These are phyloP conservation scores for Nakaseomyces kungkrabaensis DNA, from an alignment of 1,139 yeast species.

Conservation along the genomic window DNA sequence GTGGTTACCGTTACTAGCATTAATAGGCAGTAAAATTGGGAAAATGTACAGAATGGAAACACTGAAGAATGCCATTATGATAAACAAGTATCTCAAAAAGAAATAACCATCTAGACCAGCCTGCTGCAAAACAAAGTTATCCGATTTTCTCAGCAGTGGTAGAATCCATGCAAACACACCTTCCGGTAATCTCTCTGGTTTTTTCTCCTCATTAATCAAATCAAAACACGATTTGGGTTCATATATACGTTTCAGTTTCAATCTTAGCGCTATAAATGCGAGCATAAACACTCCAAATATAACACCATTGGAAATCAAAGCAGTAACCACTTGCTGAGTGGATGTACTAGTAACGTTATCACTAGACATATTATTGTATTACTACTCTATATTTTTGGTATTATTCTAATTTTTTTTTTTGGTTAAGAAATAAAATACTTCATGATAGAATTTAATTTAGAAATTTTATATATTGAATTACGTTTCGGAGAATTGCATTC, in stretches of 20 bases:
- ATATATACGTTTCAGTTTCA: slow-evolving; percentile 59
- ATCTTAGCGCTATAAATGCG: slow-evolving; percentile 53
- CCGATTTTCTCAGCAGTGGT: slow-evolving; percentile 44
- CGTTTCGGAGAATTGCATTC: no score
- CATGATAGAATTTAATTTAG: no score
- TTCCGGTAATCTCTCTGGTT: slow-evolving; percentile 49
- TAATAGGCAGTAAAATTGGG: slow-evolving; percentile 79
- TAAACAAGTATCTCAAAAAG: slow-evolving; percentile 64
- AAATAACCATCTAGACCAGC: slow-evolving; percentile 89
- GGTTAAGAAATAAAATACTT: neutral
- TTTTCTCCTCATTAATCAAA: slow-evolving; percentile 37
- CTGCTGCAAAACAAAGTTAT: slow-evolving; percentile 61
- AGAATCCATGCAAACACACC: slow-evolving; percentile 52
- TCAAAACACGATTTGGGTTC: slow-evolving; percentile 59
- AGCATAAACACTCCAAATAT: slow-evolving; percentile 49
- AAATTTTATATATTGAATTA: no score
- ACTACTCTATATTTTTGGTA: neutral
- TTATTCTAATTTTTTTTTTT: neutral
- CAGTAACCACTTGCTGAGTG: slow-evolving; percentile 43
- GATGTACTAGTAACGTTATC: slow-evolving; percentile 35
- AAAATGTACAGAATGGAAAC: slow-evolving; percentile 57
- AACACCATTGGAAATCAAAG: slow-evolving; percentile 48
- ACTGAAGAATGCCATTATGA: slow-evolving; percentile 48
- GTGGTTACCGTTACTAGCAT: slow-evolving; percentile 67
- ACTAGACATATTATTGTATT: slow-evolving; percentile 32